Base-by-base conservation (phyloP, 2,329 filamentous ascomycete genomes). In the Ascochyta pisi region DNA sequence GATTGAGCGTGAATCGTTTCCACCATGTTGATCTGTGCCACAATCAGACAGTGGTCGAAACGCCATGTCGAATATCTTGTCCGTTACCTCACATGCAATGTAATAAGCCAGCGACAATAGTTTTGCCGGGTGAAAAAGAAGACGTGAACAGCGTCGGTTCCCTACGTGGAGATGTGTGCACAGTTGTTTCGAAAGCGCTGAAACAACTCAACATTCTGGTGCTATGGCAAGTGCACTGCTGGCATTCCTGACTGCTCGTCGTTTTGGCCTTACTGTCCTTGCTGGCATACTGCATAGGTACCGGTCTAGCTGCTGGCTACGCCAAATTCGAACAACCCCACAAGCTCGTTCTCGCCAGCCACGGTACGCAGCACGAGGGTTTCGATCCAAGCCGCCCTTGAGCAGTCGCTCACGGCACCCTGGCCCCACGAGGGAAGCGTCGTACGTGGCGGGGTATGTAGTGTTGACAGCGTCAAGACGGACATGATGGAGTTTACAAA, bases 381-480 rank as follows among this genome's bases (percentile, higher is more conserved):
- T 39, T 51, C 53, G 46, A 42, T 44, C 39, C 37, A 40, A 34
- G 27, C 40, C 44, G 41, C 40, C 38, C 33, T 50, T 43, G 45
- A 51, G 44, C 50, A 45, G 38, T 52, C 34, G 24, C 47, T 56
- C 41, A 54, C 37, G 46, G 50, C 52, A 58, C 43, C 49, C 38
- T 43, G 40, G 34, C 27, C 43, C 49, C 45, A 56, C 53, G 53
- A 43, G 43, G 46, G 47, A 43, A 56, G 56, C 40, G 54, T 57
- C 33, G 42, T 54, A 57, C 50, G 47, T 56, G 65, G 29, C 51
- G 61, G 56, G 63, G 57, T 62, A 61, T 50, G 54, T 56, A 45
- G 58, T 57, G 52, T 55, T 44, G 56, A 58, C 61, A 59, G 52
- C 50, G 34, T 45, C 45, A 41, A 37, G 41, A 23, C 27, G 23